A percentile compares a stretch with the other conserved stretches of the same genome.
phyloP scores from a whole-genome alignment of 2,329 filamentous ascomycete species.

The Penicillium sp. region DNA sequence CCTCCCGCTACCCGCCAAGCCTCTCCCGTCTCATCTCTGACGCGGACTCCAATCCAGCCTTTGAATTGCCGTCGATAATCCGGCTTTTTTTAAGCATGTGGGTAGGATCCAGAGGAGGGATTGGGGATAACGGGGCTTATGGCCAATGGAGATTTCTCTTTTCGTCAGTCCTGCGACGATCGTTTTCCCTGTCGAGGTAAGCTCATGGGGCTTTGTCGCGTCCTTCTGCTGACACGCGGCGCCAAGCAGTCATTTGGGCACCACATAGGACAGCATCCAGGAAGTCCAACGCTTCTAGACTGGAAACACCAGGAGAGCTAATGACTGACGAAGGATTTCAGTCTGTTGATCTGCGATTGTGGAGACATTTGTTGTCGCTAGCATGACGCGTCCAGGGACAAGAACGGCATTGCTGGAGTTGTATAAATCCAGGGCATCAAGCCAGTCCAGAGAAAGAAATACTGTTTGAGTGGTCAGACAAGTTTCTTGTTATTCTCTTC shows the following conservation, averaged over 20 bases:
- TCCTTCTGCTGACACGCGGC: slow-evolving; percentile 11
- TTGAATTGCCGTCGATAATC: neutral
- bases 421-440: neutral
- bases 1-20: neutral
- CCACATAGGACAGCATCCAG: neutral
- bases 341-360: neutral
- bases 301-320: neutral
- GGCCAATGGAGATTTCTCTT: neutral
- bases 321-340: neutral
- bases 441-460: neutral
- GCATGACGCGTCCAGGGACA: neutral
- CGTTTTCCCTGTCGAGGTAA: slow-evolving; percentile 8
- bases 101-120: neutral
- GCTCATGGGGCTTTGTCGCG: slow-evolving; percentile 11
- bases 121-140: neutral
- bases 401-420: neutral
- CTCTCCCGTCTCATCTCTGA: neutral
- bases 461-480: neutral
- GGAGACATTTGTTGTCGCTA: neutral
- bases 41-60: neutral
- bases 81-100: neutral
- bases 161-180: neutral
- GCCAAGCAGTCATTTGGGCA: slow-evolving; percentile 7
- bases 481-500: neutral
- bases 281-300: neutral